phyloP scores from a whole-genome alignment of 306 rosid species.

The Begonia fuchsioides region DNA sequence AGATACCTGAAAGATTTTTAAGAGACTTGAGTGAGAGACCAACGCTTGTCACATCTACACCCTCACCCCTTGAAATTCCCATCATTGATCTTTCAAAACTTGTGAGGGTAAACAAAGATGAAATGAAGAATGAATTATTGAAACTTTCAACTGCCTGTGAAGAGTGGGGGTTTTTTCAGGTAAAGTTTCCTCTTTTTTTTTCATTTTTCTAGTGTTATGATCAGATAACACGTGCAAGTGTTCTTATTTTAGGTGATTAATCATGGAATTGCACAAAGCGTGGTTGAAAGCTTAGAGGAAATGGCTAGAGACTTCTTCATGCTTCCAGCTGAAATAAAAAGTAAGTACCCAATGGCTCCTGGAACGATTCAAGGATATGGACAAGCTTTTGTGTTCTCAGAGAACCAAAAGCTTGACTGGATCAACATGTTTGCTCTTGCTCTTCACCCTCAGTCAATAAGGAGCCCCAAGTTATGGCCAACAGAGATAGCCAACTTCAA shows the following conservation, averaged over 20 bases:
- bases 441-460: slow-evolving; percentile 41
- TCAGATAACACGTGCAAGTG: slow-evolving; percentile 9
- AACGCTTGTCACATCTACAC: slow-evolving; percentile 15
- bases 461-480: slow-evolving; percentile 79
- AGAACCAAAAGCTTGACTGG: slow-evolving; percentile 94
- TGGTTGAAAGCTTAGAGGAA: slow-evolving; percentile 53
- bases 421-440: slow-evolving; percentile 98
- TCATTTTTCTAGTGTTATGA: neutral
- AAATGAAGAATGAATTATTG: slow-evolving; percentile 22
- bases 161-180: slow-evolving; percentile 98
- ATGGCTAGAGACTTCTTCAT: slow-evolving; percentile 62
- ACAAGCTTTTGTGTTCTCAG: slow-evolving; percentile 92
- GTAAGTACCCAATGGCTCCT: slow-evolving; percentile 75
- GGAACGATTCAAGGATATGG: slow-evolving; percentile 95
- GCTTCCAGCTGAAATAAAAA: slow-evolving; percentile 80
- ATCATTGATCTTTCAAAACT: slow-evolving; percentile 59
- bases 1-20: slow-evolving; percentile 77
- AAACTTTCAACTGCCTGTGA: slow-evolving; percentile 59
- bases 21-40: slow-evolving; percentile 69
- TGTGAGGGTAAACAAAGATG: slow-evolving; percentile 31
- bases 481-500: slow-evolving; percentile 50
- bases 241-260: slow-evolving; percentile 39
- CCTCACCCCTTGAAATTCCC: slow-evolving; percentile 41
- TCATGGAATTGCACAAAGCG: slow-evolving; percentile 57
- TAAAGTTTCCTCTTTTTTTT: slow-evolving; percentile 10